Base-by-base conservation (phyloP, 2,329 filamentous ascomycete genomes). In the Dissoconium aciculare region DNA sequence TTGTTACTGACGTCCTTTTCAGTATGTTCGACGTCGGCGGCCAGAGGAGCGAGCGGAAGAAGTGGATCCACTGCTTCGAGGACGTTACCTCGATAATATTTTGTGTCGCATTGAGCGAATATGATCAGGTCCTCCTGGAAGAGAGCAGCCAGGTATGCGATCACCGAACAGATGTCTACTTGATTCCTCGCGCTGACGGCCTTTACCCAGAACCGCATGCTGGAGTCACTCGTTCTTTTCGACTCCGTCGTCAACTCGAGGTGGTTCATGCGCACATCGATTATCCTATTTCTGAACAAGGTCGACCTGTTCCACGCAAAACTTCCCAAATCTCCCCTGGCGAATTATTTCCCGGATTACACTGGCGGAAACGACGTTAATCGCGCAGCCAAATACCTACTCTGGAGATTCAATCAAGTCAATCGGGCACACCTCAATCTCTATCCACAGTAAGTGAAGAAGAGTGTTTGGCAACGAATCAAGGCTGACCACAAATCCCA, bases 81-180 rank as follows among this genome's bases (percentile, higher is more conserved):
- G 93, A 94, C 50, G 89, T 98, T 49, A 98, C 89, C 26, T 95
- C 89, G 3, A 98, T 98, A 57, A 98, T 98, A 45, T 98, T 98
- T 60, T 98, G 89, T 52, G 89, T 98, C 39, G 89, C 89, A 11
- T 63, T 98, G 46, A 95, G 85, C 62, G 89, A 98, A 59, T 98
- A 98, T 55, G 89, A 98, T 52, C 89, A 98, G 60, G 87, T 94
- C 4, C 64, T 98, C 32, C 66, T 98, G 24, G 89, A 98, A 59
- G 89, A 95, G 59, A 92, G 82, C 59, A 94, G 87, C 52, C 89
- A 95, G 67, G 85, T 89, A 70, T 45, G 69, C 52, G 31, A 12
- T 16, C n/a, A n/a, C n/a, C n/a, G n/a, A n/a, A n/a, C n/a, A n/a
- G n/a, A n/a, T n/a, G n/a, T n/a, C n/a, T n/a, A n/a, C n/a, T n/a